Percentiles rank a stretch among this genome's conserved stretches.
These are phyloP conservation scores for Cyathus striatus DNA, from an alignment of 768 basidiomycete genomes.

Conservation along the genomic window DNA sequence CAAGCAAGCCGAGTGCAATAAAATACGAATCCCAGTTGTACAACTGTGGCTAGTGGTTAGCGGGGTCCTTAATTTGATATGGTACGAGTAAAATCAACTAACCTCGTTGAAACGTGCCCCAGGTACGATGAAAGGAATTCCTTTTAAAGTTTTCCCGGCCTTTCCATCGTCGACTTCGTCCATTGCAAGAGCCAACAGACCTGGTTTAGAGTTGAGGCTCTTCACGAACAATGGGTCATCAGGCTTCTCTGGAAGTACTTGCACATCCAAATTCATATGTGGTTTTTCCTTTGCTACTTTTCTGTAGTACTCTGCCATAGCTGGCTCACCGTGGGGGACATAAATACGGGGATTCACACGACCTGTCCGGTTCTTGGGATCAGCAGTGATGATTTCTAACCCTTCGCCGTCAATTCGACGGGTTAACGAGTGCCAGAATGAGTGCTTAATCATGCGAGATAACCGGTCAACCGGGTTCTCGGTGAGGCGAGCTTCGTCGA, in stretches of 20 bases:
- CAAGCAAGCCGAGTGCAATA: slow-evolving; percentile 87
- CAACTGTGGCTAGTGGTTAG: slow-evolving; percentile 39
- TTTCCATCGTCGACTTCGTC: slow-evolving; percentile 77
- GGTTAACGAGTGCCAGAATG: slow-evolving; percentile 97
- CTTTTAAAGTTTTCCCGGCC: slow-evolving; percentile 80
- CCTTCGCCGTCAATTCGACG: slow-evolving; percentile 96
- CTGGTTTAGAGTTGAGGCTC: slow-evolving; percentile 90
- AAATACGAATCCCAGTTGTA: slow-evolving; percentile 98
- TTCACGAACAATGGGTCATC: slow-evolving; percentile 89
- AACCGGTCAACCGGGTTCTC: slow-evolving; percentile 98
- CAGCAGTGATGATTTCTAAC: slow-evolving; percentile 94
- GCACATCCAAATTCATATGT: slow-evolving; percentile 90
- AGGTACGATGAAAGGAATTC: slow-evolving; percentile 95
- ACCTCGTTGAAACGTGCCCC: slow-evolving; percentile 95
- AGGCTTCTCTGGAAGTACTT: slow-evolving; percentile 80
- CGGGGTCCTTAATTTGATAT: neutral
- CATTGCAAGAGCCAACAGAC: slow-evolving; percentile 94
- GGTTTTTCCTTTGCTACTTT: slow-evolving; percentile 88
- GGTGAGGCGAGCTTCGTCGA: slow-evolving; percentile 96
- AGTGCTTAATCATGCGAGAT: slow-evolving; percentile 95
- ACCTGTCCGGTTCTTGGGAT: slow-evolving; percentile 95
- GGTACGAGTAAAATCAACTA: slow-evolving; percentile 12
- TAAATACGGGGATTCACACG: slow-evolving; percentile 91
- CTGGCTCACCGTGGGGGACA: slow-evolving; percentile 88
- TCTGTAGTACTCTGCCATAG: slow-evolving; percentile 94